Evolutionary conservation across 1,284 basidiomycete species (phyloP), one percentile per base, ranked within the genome.

Genomic region (Trichosporon asahii): DNA sequence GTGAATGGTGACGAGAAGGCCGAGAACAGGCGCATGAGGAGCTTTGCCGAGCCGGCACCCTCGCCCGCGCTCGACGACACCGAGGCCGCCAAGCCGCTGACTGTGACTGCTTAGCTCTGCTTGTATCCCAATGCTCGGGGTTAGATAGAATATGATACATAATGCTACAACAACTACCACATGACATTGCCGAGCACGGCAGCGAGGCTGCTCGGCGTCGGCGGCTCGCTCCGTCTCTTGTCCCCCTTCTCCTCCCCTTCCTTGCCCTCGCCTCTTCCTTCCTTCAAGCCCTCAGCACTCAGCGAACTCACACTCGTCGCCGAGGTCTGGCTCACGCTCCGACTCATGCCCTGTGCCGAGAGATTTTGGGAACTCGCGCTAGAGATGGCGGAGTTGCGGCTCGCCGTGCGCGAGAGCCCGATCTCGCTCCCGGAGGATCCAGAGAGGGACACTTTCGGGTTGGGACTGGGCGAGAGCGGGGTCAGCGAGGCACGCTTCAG

Each of bases 141-240:
- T 15, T 14, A 61, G 57, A 61, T 31, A 31, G 8, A 31, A 31
- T 61, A 61, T 61, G 57, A 57, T 57, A 57, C 53, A 57, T 57
- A n/a, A 60, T 60, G 55, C 27, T 29, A 31, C 27, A n/a, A 61
- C 57, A 31, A 31, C 57, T 61, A 61, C 57, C 57, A 61, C 27
- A 61, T 31, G 29, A 61, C 57, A 18, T n/a, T 31, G 29, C 29
- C 57, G 15, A 61, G 57, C 27, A 61, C 57, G 18, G 57, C 57
- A 14, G 57, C 27, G 6, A 61, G 29, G 29, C 29, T 27, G 29
- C 57, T 21, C 27, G 57, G 57, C 18, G 57, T 53, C n/a, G 49
- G 49, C 11, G 49, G 49, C 23, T 53, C 21, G 49, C 49, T 53
- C 8, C 44, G 9, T n/a, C 44, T 46, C 18, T 46, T 18, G 2